These are phyloP conservation scores for Flaveria ramosissima DNA, from an alignment of 129 eudicot genomes.

Conservation along the genomic window DNA sequence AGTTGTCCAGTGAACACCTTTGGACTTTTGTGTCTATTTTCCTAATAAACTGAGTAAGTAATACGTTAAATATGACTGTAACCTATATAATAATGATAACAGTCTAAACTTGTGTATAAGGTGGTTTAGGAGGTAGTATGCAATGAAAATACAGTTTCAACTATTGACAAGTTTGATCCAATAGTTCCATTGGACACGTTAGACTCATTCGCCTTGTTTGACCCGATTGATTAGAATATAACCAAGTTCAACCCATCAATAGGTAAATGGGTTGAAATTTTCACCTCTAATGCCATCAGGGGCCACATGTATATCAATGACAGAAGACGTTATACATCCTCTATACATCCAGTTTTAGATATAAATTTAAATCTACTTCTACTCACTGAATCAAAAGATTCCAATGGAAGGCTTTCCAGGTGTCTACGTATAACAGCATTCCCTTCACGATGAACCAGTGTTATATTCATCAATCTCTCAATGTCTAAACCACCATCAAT, in stretches of 20 bases:
- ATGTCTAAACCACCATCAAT: constrained; percentile 81
- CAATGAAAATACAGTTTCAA: not conserved
- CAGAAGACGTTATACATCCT: not conserved
- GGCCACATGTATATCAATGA: not conserved
- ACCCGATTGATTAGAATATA: not conserved
- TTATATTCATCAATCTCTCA: constrained; percentile 58
- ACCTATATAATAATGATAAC: not conserved
- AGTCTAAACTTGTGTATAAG: not conserved
- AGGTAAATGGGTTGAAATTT: constrained; percentile 7
- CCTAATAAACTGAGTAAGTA: not conserved
- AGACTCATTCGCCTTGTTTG: not conserved
- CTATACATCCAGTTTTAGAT: not conserved
- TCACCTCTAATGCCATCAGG: not conserved
- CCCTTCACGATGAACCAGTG: constrained; percentile 79
- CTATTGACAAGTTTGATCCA: not conserved
- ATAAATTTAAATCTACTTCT: not conserved
- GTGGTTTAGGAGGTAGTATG: not conserved
- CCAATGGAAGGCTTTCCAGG: constrained; percentile 89
- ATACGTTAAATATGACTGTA: not conserved
- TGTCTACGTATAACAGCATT: constrained; percentile 88
- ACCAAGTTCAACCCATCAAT: not conserved
- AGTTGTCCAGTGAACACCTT: not conserved
- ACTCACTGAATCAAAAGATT: constrained; percentile 84
- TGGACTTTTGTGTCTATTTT: not conserved
- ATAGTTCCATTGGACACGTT: too few relatives aligned